These are phyloP conservation scores for Termitomyces sp. DNA, from an alignment of 768 basidiomycete genomes.

Conservation along the genomic window DNA sequence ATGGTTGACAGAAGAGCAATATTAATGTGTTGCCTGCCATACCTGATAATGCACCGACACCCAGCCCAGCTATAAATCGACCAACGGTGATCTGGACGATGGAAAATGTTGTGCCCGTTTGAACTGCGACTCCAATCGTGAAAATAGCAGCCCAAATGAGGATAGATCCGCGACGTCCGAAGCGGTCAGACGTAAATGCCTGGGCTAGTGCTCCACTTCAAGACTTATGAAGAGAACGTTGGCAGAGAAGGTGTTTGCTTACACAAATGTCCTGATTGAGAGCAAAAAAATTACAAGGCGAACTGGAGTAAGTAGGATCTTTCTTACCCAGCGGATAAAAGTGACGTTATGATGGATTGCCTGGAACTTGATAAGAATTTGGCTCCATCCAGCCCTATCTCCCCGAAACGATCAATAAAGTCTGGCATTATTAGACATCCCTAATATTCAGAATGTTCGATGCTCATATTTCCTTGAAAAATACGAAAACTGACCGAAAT, in stretches of 20 bases:
- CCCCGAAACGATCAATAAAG: slow-evolving; percentile 65
- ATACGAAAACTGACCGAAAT: slow-evolving; percentile 46
- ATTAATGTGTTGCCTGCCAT: slow-evolving; percentile 10
- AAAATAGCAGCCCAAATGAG: slow-evolving; percentile 73
- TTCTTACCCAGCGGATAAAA: slow-evolving; percentile 66
- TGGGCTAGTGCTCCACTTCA: slow-evolving; percentile 58
- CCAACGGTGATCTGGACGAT: slow-evolving; percentile 65
- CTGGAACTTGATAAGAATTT: slow-evolving; percentile 52
- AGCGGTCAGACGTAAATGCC: slow-evolving; percentile 69
- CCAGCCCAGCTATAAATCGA: slow-evolving; percentile 71
- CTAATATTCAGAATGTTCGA: slow-evolving; percentile 21
- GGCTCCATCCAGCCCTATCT: slow-evolving; percentile 38
- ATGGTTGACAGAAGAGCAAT: not conserved
- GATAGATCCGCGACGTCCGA: slow-evolving; percentile 69
- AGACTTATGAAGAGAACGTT: slow-evolving; percentile 3
- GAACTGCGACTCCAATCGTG: slow-evolving; percentile 61
- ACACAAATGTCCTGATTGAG: slow-evolving; percentile 44
- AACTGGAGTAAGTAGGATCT: not conserved
- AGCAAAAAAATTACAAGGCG: not conserved
- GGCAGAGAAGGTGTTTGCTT: slow-evolving; percentile 11
- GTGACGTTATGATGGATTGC: slow-evolving; percentile 74
- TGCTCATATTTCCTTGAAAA: not conserved
- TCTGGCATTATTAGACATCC: slow-evolving; percentile 80
- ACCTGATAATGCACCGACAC: slow-evolving; percentile 73
- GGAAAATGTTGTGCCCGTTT: slow-evolving; percentile 57